These are phyloP conservation scores for Teratosphaeria gauchensis DNA, from an alignment of 2,329 filamentous ascomycete species.

Conservation along the genomic window DNA sequence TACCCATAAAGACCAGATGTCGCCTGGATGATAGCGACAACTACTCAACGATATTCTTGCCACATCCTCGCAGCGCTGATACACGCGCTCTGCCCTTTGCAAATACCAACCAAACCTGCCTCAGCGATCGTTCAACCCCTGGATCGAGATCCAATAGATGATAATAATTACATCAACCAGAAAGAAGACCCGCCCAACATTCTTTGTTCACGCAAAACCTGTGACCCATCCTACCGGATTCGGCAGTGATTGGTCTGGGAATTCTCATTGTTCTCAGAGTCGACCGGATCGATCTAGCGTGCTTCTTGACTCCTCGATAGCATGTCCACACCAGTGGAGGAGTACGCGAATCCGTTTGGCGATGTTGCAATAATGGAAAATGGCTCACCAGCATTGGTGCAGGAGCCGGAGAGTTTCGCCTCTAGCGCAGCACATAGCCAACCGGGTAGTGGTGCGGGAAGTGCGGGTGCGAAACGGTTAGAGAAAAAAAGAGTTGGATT, in stretches of 20 bases:
- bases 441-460: constrained; percentile 7
- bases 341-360: not conserved
- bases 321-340: not conserved
- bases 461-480: constrained; percentile 6
- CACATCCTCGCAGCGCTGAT: not conserved
- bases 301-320: not conserved
- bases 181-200: not conserved
- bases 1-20: not conserved
- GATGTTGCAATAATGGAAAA: not conserved
- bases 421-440: not conserved
- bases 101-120: not conserved
- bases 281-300: not conserved
- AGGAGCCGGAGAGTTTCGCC: not conserved
- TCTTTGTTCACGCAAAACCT: not conserved
- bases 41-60: not conserved
- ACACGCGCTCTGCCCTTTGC: not conserved
- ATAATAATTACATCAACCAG: not conserved
- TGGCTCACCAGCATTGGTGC: not conserved
- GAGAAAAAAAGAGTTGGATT: constrained; percentile 17
- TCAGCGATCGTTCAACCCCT: not conserved
- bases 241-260: not conserved
- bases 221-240: not conserved
- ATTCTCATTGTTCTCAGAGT: not conserved
- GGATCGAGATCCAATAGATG: not conserved
- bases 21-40: not conserved